Percentiles rank a stretch among this genome's conserved stretches.
These are phyloP conservation scores for Mycena rosella DNA, from an alignment of 768 basidiomycete genomes.

Conservation along the genomic window DNA sequence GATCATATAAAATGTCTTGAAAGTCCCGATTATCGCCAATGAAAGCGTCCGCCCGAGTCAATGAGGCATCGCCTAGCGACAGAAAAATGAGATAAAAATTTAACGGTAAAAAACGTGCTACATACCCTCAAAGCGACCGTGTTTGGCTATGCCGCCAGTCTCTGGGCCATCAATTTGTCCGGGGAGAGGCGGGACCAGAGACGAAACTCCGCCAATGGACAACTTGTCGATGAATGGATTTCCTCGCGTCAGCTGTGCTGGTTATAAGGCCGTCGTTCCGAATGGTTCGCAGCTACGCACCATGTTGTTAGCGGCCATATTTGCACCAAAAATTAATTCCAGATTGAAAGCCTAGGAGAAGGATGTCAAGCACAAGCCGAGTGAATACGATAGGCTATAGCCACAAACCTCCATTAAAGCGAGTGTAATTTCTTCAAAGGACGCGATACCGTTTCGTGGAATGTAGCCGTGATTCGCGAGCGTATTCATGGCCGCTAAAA, in stretches of 20 bases:
- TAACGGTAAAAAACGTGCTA: neutral
- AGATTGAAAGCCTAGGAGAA: constrained; percentile 33
- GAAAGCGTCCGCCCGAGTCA: constrained; percentile 34
- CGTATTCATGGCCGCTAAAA: no score
- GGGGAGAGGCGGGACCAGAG: constrained; percentile 26
- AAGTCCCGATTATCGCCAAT: constrained; percentile 37
- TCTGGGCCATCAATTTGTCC: constrained; percentile 33
- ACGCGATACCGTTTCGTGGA: constrained; percentile 24
- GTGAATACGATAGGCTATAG: neutral
- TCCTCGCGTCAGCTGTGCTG: constrained; percentile 28
- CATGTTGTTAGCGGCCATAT: constrained; percentile 33
- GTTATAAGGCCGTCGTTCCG: neutral
- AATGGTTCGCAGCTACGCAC: neutral
- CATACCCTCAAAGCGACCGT: constrained; percentile 34
- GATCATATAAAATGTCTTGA: constrained; percentile 32
- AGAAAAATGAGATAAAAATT: neutral
- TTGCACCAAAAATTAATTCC: constrained; percentile 16
- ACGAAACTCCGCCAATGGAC: constrained; percentile 35
- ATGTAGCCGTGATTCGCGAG: no score
- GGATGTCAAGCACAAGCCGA: neutral
- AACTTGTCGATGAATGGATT: constrained; percentile 34
- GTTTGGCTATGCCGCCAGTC: constrained; percentile 34
- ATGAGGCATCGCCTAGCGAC: constrained; percentile 28
- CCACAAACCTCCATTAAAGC: constrained; percentile 35
- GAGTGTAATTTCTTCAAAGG: constrained; percentile 34